phyloP scores from a whole-genome alignment of 768 basidiomycete genomes.

The Royoungia palumana region DNA sequence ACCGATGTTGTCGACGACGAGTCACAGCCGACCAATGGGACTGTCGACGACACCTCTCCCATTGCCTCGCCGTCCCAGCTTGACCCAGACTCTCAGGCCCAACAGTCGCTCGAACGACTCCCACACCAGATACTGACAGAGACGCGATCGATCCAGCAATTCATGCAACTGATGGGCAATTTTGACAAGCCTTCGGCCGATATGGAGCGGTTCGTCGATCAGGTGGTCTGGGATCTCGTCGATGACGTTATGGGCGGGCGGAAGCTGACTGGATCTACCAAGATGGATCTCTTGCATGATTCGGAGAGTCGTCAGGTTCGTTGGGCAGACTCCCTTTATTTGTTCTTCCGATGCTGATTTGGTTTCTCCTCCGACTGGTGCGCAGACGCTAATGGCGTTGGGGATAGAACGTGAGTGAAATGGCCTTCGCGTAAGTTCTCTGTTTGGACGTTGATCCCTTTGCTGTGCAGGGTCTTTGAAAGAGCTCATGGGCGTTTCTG shows the following conservation, averaged over 20 bases:
- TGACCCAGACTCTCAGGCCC: conserved; percentile 11
- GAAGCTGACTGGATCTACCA: conserved; percentile 31
- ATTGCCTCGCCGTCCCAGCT: conserved; percentile 3
- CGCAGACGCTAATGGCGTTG: conserved; percentile 42
- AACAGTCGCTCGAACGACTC: conserved; percentile 36
- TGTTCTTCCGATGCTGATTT: neutral
- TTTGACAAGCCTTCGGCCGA: conserved; percentile 6
- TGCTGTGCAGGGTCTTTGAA: conserved; percentile 29
- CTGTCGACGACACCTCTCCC: neutral
- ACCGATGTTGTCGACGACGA: neutral
- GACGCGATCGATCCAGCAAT: conserved; percentile 38
- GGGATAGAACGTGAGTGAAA: conserved; percentile 44
- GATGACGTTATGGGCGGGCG: conserved; percentile 39
- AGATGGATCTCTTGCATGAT: conserved; percentile 43
- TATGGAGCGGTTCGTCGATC: conserved; percentile 5
- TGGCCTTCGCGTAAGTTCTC: neutral
- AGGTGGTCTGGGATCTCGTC: conserved; percentile 33
- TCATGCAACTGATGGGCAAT: conserved; percentile 35
- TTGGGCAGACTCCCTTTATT: neutral
- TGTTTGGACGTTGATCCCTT: neutral
- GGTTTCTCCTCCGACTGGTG: neutral
- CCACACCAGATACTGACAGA: conserved; percentile 38
- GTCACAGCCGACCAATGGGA: neutral
- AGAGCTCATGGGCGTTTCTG: conserved; percentile 33
- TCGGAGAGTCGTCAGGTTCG: conserved; percentile 41